Percentiles rank a stretch among this genome's conserved stretches.
Conservation (phyloP, 176 grass and related monocot species). For the Eleusine coracana region DNA sequence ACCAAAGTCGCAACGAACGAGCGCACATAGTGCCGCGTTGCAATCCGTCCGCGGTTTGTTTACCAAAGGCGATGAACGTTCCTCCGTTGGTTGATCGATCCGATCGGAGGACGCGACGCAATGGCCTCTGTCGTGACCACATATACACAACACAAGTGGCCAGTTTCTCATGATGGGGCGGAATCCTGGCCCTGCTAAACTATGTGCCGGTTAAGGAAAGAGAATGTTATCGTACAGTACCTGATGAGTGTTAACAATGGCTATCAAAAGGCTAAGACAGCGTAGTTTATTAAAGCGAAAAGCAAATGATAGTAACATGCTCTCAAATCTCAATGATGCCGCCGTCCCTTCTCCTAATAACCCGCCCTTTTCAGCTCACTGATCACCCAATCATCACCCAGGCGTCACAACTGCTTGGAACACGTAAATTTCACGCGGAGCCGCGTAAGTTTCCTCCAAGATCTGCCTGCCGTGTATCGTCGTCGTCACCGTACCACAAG, state of each 20-base stretch:
- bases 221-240: too few species aligned
- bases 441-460: background rate
- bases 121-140: background rate
- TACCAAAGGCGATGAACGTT: background rate
- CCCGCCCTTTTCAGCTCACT: background rate
- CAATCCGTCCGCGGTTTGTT: background rate
- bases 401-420: background rate
- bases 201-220: background rate
- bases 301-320: background rate
- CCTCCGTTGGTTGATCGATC: background rate
- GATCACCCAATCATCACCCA: background rate
- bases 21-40: background rate
- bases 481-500: background rate
- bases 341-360: background rate
- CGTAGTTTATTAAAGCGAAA: background rate
- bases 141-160: background rate
- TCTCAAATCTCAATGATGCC: background rate
- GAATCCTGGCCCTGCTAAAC: background rate
- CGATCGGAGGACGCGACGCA: background rate
- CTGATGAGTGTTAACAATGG: too few species aligned
- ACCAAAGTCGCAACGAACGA: background rate
- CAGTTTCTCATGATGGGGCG: background rate
- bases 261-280: background rate
- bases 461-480: background rate
- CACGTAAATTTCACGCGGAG: background rate